Base-by-base conservation (phyloP, 2,329 filamentous ascomycete species). In the Xylaria sp. region DNA sequence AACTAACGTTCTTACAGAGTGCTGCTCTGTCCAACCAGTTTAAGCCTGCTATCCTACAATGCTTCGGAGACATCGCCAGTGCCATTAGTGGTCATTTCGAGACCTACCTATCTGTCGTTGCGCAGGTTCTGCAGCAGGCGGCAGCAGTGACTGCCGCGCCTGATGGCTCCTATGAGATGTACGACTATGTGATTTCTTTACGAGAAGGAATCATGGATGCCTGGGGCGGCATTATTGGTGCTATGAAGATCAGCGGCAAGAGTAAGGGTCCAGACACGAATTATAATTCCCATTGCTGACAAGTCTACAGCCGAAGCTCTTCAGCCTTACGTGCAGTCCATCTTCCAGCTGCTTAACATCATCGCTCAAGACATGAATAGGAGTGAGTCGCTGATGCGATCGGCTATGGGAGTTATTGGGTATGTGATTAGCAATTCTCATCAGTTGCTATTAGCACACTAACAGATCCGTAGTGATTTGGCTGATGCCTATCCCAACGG, bases 171-270 rank as follows among this genome's bases (percentile, higher is more conserved):
- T 96, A 94, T 75, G 96, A 99, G 82, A 97, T 98, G 92, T 91
- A 94, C 66, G 95, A 98, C 81, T 99, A 99, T 79, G 91, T 99
- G 74, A 89, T 97, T 72, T 97, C 94, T 23, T 87, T 99, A 58
- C 91, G 96, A 63, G 97, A 99, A 79, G 96, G 95, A 74, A 98
- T 99, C 74, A 97, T 98, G 91, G 96, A 99, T 85, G 96, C 96
- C 40, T 99, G 97, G 94, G 94, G 94, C 76, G 96, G 96, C 74
- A 96, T 97, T 73, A 94, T 99, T 78, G 90, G 95, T 80, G 94
- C 96, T 62, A 94, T 98, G 91, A 97, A 96, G 85, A 83, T 87
- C 60, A 93, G 91, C 77, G 85, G 84, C 77, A 95, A 95, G 85
- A 90, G 91, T 92, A 81, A 80, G 89, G 2, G 23, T 23, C 56